Percentiles rank a stretch among this genome's conserved stretches.
Evolutionary conservation across 305 asterid species (phyloP).

Genomic region (Andrographis paniculata): DNA sequence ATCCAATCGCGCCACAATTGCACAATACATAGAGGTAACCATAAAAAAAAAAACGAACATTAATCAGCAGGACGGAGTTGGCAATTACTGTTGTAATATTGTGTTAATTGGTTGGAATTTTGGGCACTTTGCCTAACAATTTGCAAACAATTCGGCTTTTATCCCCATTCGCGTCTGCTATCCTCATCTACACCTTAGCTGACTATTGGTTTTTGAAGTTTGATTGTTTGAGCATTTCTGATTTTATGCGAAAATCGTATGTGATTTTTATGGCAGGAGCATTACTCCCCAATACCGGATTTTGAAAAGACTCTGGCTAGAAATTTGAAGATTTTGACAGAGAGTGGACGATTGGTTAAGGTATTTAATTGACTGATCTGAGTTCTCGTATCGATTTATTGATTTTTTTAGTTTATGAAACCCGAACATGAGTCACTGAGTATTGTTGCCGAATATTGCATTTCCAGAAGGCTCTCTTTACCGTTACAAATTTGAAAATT

Average conservation of each 20-base stretch:
- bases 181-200: constrained; percentile 3
- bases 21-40: constrained; percentile 67
- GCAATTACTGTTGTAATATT: neutral
- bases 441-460: neutral
- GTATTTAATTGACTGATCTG: constrained; percentile 25
- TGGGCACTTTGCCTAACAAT: neutral
- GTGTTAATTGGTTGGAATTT: neutral
- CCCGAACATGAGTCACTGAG: constrained; percentile 3
- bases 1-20: constrained; percentile 56
- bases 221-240: neutral
- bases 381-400: no score
- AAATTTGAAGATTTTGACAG: constrained; percentile 66
- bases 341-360: constrained; percentile 62
- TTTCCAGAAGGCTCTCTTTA: neutral
- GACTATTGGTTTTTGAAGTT: neutral
- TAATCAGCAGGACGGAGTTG: neutral
- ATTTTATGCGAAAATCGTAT: constrained; percentile 7
- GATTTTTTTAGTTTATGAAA: neutral
- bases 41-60: neutral
- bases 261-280: constrained; percentile 45
- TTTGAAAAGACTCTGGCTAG: constrained; percentile 51
- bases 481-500: no score
- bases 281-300: constrained; percentile 44
- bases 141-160: constrained; percentile 2
- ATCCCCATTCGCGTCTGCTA: neutral